phyloP scores from a whole-genome alignment of 169 alveolate species.

The Plasmodium vivax region DNA sequence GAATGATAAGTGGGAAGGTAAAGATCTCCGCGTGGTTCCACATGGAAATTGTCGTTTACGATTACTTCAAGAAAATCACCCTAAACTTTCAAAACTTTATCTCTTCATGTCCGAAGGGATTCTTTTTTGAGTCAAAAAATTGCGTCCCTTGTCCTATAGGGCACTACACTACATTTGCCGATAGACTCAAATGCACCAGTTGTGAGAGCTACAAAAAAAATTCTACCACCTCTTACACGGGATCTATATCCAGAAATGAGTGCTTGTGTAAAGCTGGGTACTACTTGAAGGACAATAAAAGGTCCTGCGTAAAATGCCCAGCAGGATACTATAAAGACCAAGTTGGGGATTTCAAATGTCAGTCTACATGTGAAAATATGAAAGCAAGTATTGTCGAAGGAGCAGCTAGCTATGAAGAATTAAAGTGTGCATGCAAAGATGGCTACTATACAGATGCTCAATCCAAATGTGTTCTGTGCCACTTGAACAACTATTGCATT shows the following conservation, averaged over 20 bases:
- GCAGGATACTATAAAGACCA: slow-evolving; percentile 76
- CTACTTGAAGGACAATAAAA: background rate
- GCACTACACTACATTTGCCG: slow-evolving; percentile 67
- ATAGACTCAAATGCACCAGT: slow-evolving; percentile 9
- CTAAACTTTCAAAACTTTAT: slow-evolving; percentile 12
- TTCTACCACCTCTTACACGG: slow-evolving; percentile 76
- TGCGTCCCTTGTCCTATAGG: slow-evolving; percentile 86
- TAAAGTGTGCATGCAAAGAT: slow-evolving; percentile 76
- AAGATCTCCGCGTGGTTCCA: slow-evolving; percentile 8
- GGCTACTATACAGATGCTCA: slow-evolving; percentile 75
- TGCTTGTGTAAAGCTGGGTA: slow-evolving; percentile 85
- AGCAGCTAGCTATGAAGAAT: slow-evolving; percentile 74
- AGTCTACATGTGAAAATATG: slow-evolving; percentile 46
- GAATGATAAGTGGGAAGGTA: slow-evolving; percentile 27
- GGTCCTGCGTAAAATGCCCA: slow-evolving; percentile 38
- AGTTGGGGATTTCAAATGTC: slow-evolving; percentile 60
- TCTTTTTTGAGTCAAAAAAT: slow-evolving; percentile 52
- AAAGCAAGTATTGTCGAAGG: slow-evolving; percentile 43
- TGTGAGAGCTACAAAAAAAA: slow-evolving; percentile 76
- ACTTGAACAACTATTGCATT: slow-evolving; percentile 65
- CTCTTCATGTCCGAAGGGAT: slow-evolving; percentile 83
- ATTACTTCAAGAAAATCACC: slow-evolving; percentile 43
- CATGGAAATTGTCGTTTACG: slow-evolving; percentile 29
- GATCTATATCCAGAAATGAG: slow-evolving; percentile 78
- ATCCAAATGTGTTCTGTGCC: slow-evolving; percentile 75